These are phyloP conservation scores for Buddleja alternifolia DNA, from an alignment of 257 asterid genomes.

Conservation along the genomic window DNA sequence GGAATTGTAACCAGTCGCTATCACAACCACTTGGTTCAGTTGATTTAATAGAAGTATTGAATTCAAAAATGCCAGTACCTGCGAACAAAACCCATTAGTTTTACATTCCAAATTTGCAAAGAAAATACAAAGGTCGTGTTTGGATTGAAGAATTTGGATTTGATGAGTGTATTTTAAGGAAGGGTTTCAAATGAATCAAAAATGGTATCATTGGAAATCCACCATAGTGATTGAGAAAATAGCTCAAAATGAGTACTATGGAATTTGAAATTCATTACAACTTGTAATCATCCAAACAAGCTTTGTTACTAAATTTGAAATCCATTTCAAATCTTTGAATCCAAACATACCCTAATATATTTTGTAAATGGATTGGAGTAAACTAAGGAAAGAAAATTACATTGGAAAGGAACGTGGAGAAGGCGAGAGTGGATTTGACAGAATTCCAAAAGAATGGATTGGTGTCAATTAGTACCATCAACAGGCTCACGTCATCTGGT, in stretches of 20 bases:
- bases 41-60: conserved; percentile 73
- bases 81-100: conserved; percentile 22
- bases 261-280: too few relatives aligned
- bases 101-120: background rate
- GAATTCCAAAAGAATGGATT: conserved; percentile 92
- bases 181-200: too few relatives aligned
- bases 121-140: too few relatives aligned
- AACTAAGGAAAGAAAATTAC: conserved; percentile 42
- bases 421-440: conserved; percentile 52
- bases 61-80: conserved; percentile 87
- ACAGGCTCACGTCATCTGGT: conserved; percentile 85
- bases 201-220: too few relatives aligned
- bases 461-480: conserved; percentile 80
- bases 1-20: conserved; percentile 79
- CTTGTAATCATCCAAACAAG: too few relatives aligned
- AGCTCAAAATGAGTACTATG: too few relatives aligned
- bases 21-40: conserved; percentile 83
- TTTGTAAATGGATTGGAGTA: background rate
- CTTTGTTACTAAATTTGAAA: too few relatives aligned
- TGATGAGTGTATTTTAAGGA: too few relatives aligned
- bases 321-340: too few relatives aligned
- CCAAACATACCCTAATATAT: too few relatives aligned
- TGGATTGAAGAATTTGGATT: too few relatives aligned
- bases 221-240: too few relatives aligned
- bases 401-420: conserved; percentile 73